Evolutionary conservation across 495 filamentous ascomycete species (phyloP).

Genomic region (Choiromyces venosus): DNA sequence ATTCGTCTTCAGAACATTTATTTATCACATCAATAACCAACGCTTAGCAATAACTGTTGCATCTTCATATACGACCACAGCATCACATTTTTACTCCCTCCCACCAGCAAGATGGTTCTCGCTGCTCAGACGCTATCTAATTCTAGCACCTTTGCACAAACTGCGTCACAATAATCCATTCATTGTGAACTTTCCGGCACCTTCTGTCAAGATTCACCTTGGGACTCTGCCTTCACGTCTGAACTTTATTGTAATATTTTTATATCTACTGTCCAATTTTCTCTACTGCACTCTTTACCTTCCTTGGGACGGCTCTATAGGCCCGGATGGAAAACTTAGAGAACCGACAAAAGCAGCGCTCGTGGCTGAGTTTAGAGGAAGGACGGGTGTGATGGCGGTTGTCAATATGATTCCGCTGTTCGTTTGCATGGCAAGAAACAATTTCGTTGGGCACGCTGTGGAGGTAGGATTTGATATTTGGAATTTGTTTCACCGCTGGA

Average conservation of each 20-base stretch:
- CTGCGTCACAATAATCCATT: constrained; percentile 84
- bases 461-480: constrained; percentile 60
- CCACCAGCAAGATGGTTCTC: constrained; percentile 47
- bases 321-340: constrained; percentile 38
- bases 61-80: constrained; percentile 27
- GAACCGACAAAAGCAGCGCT: constrained; percentile 48
- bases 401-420: constrained; percentile 75
- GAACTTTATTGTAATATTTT: constrained; percentile 64
- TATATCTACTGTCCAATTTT: constrained; percentile 60
- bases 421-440: constrained; percentile 63
- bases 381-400: constrained; percentile 68
- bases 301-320: constrained; percentile 46
- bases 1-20: constrained; percentile 33
- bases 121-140: constrained; percentile 65
- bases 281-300: constrained; percentile 60
- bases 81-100: constrained; percentile 31
- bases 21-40: constrained; percentile 26
- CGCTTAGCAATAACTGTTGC: constrained; percentile 28
- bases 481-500: constrained; percentile 75
- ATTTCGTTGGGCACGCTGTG: constrained; percentile 54
- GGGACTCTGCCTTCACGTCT: constrained; percentile 81
- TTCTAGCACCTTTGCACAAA: constrained; percentile 77
- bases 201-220: constrained; percentile 54
- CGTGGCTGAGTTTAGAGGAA: constrained; percentile 61
- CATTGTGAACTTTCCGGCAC: constrained; percentile 59